Evolutionary conservation across 495 filamentous ascomycete genomes (phyloP), one percentile per base, ranked within the genome.

Genomic region (Chaetomidium leptoderma): DNA sequence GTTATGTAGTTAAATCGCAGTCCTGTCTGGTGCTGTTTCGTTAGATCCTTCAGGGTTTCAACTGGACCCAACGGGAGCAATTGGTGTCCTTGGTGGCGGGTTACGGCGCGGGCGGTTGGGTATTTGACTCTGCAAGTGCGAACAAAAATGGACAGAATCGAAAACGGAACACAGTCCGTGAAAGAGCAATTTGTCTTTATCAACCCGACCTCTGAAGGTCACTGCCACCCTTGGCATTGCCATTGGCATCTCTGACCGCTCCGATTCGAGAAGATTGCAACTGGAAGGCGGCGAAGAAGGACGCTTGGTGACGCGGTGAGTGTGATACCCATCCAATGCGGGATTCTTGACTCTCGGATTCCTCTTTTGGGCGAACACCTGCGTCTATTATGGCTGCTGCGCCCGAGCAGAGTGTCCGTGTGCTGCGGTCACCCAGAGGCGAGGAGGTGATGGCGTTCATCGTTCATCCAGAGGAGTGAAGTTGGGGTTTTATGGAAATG

Each of bases 181-280:
- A 14, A 26, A 33, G 14, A 23, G 16, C 14, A 42, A 19, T 26
- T 43, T 37, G 16, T 42, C 33, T 13, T 16, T 40, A 16, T n/a
- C 6, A 43, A 37, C 29, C 36, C 17, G 19, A 19, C 21, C 19
- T 27, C 36, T 19, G 39, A 42, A 35, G 26, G 16, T 55, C 58
- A 62, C 54, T 53, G 59, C 59, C 59, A 57, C 59, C 9, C 59
- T 62, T 62, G 59, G 59, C 59, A 40, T 57, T 26, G 32, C 32
- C 32, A 48, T 53, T 42, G 30, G 44, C 51, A 43, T 50, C 45
- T 26, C 26, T 36, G 30, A 35, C 54, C 29, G 19, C 36, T 26
- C 40, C 23, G 16, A 6, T 47, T 40, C 11, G 16, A 45, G 30
- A 44, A 14, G 10, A 23, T 26, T 16, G 14, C 16, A 17, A 33